These are phyloP conservation scores for Pseudogymnoascus sp. DNA, from an alignment of 2,329 filamentous ascomycete species.

Conservation along the genomic window DNA sequence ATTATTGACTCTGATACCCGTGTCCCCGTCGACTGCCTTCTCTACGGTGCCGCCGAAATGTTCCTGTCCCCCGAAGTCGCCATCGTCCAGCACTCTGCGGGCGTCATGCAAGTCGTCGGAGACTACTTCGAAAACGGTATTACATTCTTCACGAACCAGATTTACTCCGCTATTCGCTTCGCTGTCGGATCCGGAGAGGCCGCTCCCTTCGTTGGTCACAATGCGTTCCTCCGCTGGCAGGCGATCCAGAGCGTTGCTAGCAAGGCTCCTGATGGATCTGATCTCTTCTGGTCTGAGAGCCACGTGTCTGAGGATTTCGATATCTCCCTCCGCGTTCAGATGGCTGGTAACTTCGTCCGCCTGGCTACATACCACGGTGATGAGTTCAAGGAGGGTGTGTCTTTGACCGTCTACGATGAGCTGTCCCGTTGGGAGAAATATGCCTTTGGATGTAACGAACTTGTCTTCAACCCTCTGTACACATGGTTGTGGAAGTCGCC, in stretches of 20 bases:
- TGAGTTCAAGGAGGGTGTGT: slow-evolving; percentile 69
- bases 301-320: slow-evolving; percentile 77
- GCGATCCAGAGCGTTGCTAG: slow-evolving; percentile 54
- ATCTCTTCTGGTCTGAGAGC: slow-evolving; percentile 68
- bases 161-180: slow-evolving; percentile 68
- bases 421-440: slow-evolving; percentile 69
- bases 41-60: slow-evolving; percentile 68
- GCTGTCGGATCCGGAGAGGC: slow-evolving; percentile 66
- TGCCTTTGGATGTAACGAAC: slow-evolving; percentile 64
- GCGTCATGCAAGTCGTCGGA: slow-evolving; percentile 69
- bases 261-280: slow-evolving; percentile 45
- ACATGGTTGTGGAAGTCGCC: slow-evolving; percentile 57
- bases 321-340: slow-evolving; percentile 66
- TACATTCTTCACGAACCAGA: slow-evolving; percentile 72
- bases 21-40: slow-evolving; percentile 59
- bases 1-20: slow-evolving; percentile 65
- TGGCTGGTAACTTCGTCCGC: slow-evolving; percentile 60
- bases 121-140: slow-evolving; percentile 69
- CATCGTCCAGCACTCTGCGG: slow-evolving; percentile 66
- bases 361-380: slow-evolving; percentile 62
- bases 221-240: slow-evolving; percentile 66
- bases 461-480: slow-evolving; percentile 61
- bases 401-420: slow-evolving; percentile 67
- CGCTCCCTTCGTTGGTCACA: slow-evolving; percentile 67
- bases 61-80: slow-evolving; percentile 61